phyloP scores from a whole-genome alignment of 164 flowering plant genomes.

The Magnolia kwangsiensis region DNA sequence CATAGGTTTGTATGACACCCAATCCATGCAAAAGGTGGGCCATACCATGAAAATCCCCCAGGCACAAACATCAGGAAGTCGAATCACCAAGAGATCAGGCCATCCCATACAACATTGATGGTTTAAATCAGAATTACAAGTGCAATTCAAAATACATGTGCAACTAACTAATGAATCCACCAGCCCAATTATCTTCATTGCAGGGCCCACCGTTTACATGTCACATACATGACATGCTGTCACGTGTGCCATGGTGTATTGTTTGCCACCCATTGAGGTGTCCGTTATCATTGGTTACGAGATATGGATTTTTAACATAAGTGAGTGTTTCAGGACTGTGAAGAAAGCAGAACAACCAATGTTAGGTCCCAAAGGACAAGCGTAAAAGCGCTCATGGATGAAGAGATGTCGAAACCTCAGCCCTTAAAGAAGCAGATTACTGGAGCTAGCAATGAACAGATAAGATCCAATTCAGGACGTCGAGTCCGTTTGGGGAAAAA shows the following conservation, averaged over 20 bases:
- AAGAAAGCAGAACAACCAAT: constrained; percentile 21
- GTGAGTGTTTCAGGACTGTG: constrained; percentile 37
- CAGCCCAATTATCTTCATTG: too few relatives aligned
- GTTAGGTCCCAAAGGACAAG: constrained; percentile 44
- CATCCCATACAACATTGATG: too few relatives aligned
- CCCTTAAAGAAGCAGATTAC: constrained; percentile 27
- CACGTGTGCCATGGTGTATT: too few relatives aligned
- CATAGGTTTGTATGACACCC: too few relatives aligned
- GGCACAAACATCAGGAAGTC: too few relatives aligned
- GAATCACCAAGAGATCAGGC: too few relatives aligned
- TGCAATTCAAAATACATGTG: neutral
- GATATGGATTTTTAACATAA: neutral
- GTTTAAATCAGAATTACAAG: too few relatives aligned
- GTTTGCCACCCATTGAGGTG: neutral
- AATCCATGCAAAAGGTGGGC: too few relatives aligned
- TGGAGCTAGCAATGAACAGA: constrained; percentile 4
- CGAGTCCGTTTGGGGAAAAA: constrained; percentile 20
- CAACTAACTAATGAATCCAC: too few relatives aligned
- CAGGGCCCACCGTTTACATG: too few relatives aligned
- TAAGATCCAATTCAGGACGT: constrained; percentile 20
- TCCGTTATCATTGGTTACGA: neutral
- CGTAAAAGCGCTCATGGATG: constrained; percentile 76
- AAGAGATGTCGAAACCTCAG: constrained; percentile 57
- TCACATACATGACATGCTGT: neutral
- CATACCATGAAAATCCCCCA: too few relatives aligned